Base-by-base conservation (phyloP, 2,329 filamentous ascomycete species). In the Epichloe coenophiala region DNA sequence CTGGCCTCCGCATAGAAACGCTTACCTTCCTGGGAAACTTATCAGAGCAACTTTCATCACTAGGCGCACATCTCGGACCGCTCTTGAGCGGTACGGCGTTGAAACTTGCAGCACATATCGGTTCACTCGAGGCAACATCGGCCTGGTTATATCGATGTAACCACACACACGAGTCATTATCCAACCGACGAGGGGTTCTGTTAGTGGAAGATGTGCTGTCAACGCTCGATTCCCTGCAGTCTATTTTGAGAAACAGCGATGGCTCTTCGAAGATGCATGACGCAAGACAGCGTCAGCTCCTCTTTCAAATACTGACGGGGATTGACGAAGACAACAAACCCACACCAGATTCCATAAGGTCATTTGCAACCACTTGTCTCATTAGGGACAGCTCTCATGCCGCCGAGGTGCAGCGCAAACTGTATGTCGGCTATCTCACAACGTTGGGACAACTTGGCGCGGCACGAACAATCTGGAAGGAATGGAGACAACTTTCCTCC, bases 11-110 rank as follows among this genome's bases (percentile, higher is more conserved):
- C 13, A 53, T 56, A 5, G 55, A 63, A 45, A 54, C 54, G 11
- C 57, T 74, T 39, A 53, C 59, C 1, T 64, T 74, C 47, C 55
- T 75, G 23, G 69, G 72, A 49, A 71, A 72, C 53, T 49, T 74
- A 13, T 56, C 61, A 27, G 59, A 68, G 42, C 63, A 61, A 42
- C 56, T 71, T 9, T 56, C 61, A 3, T 52, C 53, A 7, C 51
- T 58, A 19, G 55, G 52, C 5, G 47, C 55, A 6, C 51, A 56
- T 23, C 43, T 69, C 5, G 58, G 64, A 12, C 42, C 54, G 0
- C 44, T 59, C 2, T 53, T 72, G 8, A 60, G 61, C 41, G 58
- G 59, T 15, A 50, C 64, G 33, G 66, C 59, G 1, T 52, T 69
- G 47, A 55, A 51, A 45, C 52, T 65, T 38, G 66, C 68, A 21